Percentiles rank a stretch among this genome's conserved stretches.
phyloP scores from a whole-genome alignment of 1,139 yeast genomes.

The Geotrichum aggregatum region DNA sequence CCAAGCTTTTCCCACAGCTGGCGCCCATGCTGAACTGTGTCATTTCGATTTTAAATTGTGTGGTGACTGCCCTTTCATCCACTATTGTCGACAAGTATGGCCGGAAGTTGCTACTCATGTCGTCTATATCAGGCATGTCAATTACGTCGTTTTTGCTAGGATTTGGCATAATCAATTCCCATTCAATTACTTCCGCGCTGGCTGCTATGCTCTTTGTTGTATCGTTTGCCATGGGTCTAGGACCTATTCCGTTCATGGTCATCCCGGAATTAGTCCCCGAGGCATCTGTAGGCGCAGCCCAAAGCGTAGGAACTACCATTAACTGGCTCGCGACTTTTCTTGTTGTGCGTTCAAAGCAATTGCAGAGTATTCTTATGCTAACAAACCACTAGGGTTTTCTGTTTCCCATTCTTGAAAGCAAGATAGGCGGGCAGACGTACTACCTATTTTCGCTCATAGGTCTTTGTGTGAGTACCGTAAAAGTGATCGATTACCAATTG shows the following conservation, averaged over 20 bases:
- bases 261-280: conserved; percentile 86
- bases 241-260: conserved; percentile 88
- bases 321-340: conserved; percentile 88
- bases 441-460: conserved; percentile 53
- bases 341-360: conserved; percentile 7
- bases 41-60: conserved; percentile 67
- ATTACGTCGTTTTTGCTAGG: conserved; percentile 60
- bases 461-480: neutral
- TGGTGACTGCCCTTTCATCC: conserved; percentile 69
- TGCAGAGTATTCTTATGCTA: conserved; percentile 36
- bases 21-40: conserved; percentile 69
- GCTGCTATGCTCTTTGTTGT: conserved; percentile 73
- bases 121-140: conserved; percentile 70
- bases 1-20: conserved; percentile 61
- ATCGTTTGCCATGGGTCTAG: conserved; percentile 84
- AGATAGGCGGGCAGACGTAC: conserved; percentile 77
- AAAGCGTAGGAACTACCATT: conserved; percentile 84
- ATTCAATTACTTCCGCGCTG: conserved; percentile 53
- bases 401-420: conserved; percentile 67
- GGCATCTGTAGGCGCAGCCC: conserved; percentile 79
- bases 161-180: conserved; percentile 53
- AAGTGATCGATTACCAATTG: neutral
- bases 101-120: conserved; percentile 63
- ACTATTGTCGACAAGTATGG: conserved; percentile 70
- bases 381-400: conserved; percentile 48